Base-by-base conservation (phyloP, 768 basidiomycete genomes). In the Podaxis sp. region DNA sequence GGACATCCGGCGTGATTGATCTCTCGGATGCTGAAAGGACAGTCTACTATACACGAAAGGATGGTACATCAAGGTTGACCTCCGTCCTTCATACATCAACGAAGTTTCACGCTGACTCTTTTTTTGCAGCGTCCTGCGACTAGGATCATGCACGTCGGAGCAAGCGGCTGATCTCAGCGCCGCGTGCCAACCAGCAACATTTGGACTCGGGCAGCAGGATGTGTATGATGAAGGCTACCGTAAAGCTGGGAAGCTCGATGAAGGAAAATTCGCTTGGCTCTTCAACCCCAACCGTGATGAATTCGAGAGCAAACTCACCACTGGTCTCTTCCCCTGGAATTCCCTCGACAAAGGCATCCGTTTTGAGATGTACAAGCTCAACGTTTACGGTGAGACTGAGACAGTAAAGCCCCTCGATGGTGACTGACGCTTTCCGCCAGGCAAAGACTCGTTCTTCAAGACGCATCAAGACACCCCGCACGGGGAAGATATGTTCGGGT, bases 401-500 rank as follows among this genome's bases (percentile, higher is more conserved):
- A 15, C n/a, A n/a, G 6, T 37, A 33, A 33, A 11, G 1, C n/a
- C 2, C 15, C 17, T 12, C 6, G 27, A 41, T 15, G n/a, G 25
- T 40, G 33, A 55, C 58, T 43, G 12, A 37, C 8, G 17, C 6
- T 40, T 52, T 8, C 6, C 51, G 7, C 7, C 11, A 72, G 71
- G 67, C 1, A 61, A 65, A n/a, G 69, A 68, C 2, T 67, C 74
- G 0, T 83, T 80, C 65, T 83, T 83, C 72, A 81, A 81, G 63
- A 51, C 78, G 1, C 83, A 82, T 62, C 69, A 74, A 37, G 82
- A 83, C 57, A 82, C 81, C 0, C 81, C 80, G 2, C 76, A 77
- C 1, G 65, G 70, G 17, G 70, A 72, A 17, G 65, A 66, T 24
- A 82, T 81, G 77, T 78, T 85, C 43, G 82, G 80, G 0, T 83